These are phyloP conservation scores for Taphrina populina DNA, from an alignment of 1,139 yeast species.

Conservation along the genomic window DNA sequence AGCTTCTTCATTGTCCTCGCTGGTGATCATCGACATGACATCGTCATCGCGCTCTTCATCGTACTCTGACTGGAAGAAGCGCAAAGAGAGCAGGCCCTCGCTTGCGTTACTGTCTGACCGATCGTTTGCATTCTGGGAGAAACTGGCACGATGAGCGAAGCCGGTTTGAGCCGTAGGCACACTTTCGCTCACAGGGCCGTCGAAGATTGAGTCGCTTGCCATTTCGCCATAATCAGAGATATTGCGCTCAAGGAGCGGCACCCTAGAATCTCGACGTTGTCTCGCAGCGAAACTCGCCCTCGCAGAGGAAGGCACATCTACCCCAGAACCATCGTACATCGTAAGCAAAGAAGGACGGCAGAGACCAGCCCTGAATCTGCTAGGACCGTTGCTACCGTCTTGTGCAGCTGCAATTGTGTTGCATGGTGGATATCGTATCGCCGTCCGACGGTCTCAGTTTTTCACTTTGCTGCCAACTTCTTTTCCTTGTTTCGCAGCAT, in stretches of 20 bases:
- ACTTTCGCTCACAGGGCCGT: slow-evolving; percentile 36
- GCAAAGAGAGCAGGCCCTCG: slow-evolving; percentile 30
- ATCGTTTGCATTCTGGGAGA: slow-evolving; percentile 8
- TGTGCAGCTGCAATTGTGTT: too few species aligned
- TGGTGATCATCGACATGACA: slow-evolving; percentile 27
- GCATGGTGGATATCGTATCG: too few species aligned
- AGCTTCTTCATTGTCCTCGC: slow-evolving; percentile 24
- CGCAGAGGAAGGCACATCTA: background rate
- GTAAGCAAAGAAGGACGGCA: background rate
- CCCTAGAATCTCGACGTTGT: slow-evolving; percentile 31
- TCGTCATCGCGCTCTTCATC: slow-evolving; percentile 34
- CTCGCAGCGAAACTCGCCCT: slow-evolving; percentile 1
- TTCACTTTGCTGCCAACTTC: too few species aligned
- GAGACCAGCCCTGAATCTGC: background rate
- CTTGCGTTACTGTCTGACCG: slow-evolving; percentile 33
- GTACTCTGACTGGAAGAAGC: slow-evolving; percentile 34
- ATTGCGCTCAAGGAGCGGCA: slow-evolving; percentile 30
- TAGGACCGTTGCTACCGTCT: too few species aligned
- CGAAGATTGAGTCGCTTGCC: slow-evolving; percentile 36
- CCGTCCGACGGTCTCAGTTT: too few species aligned
- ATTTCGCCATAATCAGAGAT: slow-evolving; percentile 32
- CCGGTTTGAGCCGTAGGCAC: slow-evolving; percentile 35
- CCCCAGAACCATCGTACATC: background rate
- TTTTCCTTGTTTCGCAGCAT: too few species aligned
- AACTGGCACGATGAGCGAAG: slow-evolving; percentile 32